Evolutionary conservation across 176 grass and related monocot species (phyloP), one percentile per base, ranked within the genome.

Genomic region (Coix lacrymajobi): DNA sequence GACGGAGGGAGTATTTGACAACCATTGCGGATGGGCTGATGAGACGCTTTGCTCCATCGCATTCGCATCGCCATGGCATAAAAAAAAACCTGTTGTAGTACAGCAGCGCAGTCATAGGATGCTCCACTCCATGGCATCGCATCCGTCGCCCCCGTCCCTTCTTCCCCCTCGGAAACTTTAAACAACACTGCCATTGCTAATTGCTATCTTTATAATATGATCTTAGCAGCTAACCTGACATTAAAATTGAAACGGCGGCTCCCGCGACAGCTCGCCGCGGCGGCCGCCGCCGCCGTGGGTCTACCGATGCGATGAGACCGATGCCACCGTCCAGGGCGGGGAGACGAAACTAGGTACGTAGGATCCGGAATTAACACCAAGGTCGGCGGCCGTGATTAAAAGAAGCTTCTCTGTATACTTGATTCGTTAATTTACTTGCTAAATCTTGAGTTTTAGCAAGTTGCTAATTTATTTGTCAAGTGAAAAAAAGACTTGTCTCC

Each of bases 131-230:
- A 22, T n/a, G 7, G 8, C 51, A 57, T 56, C 13, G 36, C n/a
- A 13, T 7, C 14, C 32, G n/a, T 19, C 36, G 19, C 37, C 17
- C 22, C 19, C n/a, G 10, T 57, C 65, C 44, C 67, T 66, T 67
- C n/a, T n/a, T n/a, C n/a, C n/a, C n/a, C n/a, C n/a, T n/a, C n/a
- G 28, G 29, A 73, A 84, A 79, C 81, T 60, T 80, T 67, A 61
- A 80, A 80, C 60, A 80, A 4, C 75, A 22, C 20, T 26, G 38
- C 22, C 32, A 57, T 19, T 43, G 14, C 9, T 6, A 39, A 57
- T 19, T 43, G 14, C 9, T 6, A 39, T 11, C 22, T 22, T 51
- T 2, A 51, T 51, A 17, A 4, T 8, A 8, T 9, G 3, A 9
- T 57, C 9, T 57, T 1, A 11, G 19, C 9, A n/a, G 36, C 17